Percentiles rank a stretch among this genome's conserved stretches.
phyloP scores from a whole-genome alignment of 345 rosid genomes.

The Jatropha curcas region DNA sequence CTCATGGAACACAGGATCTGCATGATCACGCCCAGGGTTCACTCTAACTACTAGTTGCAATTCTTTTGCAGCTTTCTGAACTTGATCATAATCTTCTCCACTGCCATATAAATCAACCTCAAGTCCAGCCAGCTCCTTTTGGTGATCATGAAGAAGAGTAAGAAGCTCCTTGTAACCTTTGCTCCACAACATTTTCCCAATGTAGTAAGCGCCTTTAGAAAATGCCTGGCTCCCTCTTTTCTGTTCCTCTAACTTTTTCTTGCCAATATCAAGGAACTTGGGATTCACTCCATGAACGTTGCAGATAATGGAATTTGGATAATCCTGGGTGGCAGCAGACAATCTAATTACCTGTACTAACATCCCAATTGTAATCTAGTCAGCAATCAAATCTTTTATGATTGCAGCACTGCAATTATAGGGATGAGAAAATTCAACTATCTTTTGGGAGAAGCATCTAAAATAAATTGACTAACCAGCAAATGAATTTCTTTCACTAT shows the following conservation, averaged over 20 bases:
- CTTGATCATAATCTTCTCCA: conserved; percentile 82
- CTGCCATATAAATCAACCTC: conserved; percentile 82
- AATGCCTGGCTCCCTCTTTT: conserved; percentile 51
- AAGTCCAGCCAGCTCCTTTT: conserved; percentile 62
- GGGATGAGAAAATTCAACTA: not conserved
- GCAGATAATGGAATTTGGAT: conserved; percentile 72
- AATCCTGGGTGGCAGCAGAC: conserved; percentile 94
- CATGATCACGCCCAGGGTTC: conserved; percentile 84
- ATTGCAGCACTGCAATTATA: conserved; percentile 2
- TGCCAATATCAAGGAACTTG: conserved; percentile 81
- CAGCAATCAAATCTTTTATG: not conserved
- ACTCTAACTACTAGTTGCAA: conserved; percentile 60
- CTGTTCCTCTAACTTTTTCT: conserved; percentile 58
- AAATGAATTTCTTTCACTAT: too few relatives aligned
- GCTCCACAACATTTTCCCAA: conserved; percentile 97
- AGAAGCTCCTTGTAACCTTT: conserved; percentile 94
- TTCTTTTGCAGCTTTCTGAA: conserved; percentile 63
- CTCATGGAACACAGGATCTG: conserved; percentile 83
- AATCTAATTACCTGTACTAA: conserved; percentile 77
- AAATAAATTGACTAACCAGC: too few relatives aligned
- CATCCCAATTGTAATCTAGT: conserved; percentile 6
- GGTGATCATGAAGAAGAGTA: conserved; percentile 64
- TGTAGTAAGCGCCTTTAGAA: conserved; percentile 80
- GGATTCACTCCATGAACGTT: conserved; percentile 98
- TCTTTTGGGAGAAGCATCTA: not conserved